Conservation (phyloP, 176 grass and related monocot genomes). For the Elaeis guineensis region DNA sequence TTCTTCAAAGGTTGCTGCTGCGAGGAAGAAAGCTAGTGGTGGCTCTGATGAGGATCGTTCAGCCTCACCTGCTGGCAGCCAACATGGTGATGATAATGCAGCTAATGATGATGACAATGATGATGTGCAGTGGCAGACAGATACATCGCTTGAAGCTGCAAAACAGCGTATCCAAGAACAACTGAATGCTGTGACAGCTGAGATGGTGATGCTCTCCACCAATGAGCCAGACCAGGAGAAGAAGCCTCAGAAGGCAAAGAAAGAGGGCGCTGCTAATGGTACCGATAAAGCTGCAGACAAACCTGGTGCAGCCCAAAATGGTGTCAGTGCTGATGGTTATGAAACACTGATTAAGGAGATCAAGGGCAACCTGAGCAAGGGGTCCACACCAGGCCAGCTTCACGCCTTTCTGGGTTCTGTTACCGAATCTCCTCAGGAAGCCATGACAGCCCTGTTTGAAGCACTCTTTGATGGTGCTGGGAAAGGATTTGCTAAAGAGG, state of each 20-base stretch:
- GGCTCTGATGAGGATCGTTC: slow-evolving; percentile 64
- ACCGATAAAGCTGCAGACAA: not conserved
- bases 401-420: slow-evolving; percentile 31
- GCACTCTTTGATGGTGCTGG: slow-evolving; percentile 49
- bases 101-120: slow-evolving; percentile 37
- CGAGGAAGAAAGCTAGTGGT: slow-evolving; percentile 19
- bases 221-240: slow-evolving; percentile 35
- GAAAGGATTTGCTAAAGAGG: slow-evolving; percentile 74
- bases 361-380: slow-evolving; percentile 39
- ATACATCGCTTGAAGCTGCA: slow-evolving; percentile 63
- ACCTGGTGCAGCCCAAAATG: slow-evolving; percentile 9
- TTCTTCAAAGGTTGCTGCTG: slow-evolving; percentile 21
- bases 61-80: slow-evolving; percentile 36
- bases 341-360: slow-evolving; percentile 34
- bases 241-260: slow-evolving; percentile 15
- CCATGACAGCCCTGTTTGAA: slow-evolving; percentile 50
- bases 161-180: slow-evolving; percentile 74
- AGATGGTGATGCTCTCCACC: slow-evolving; percentile 73
- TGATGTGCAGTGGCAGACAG: slow-evolving; percentile 74
- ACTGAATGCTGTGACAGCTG: slow-evolving; percentile 66
- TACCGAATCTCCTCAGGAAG: slow-evolving; percentile 30
- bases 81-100: slow-evolving; percentile 30
- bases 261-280: slow-evolving; percentile 5
- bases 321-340: not conserved
- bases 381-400: slow-evolving; percentile 31